Conservation (phyloP, 2,329 filamentous ascomycete genomes). For the Aureobasidium vineae region DNA sequence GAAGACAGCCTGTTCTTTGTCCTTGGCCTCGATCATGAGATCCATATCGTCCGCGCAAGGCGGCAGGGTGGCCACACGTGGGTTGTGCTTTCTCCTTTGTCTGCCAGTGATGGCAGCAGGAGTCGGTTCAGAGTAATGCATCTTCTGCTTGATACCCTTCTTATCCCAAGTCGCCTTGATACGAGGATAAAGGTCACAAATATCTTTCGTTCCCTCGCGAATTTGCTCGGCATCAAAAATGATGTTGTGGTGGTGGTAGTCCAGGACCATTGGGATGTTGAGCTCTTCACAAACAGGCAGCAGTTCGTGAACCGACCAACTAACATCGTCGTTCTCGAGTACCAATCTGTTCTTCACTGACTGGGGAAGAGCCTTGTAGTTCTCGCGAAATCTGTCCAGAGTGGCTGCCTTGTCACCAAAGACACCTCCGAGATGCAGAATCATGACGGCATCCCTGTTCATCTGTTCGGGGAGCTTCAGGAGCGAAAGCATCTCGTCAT, state of each 20-base stretch:
- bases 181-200: constrained; percentile 69
- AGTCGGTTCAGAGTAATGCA: constrained; percentile 90
- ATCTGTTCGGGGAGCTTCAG: constrained; percentile 74
- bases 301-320: constrained; percentile 88
- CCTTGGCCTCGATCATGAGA: constrained; percentile 98
- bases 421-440: constrained; percentile 86
- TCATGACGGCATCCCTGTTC: constrained; percentile 87
- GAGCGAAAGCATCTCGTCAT: constrained; percentile 77
- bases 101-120: constrained; percentile 72
- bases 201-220: constrained; percentile 81
- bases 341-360: constrained; percentile 78
- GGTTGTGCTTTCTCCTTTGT: constrained; percentile 80
- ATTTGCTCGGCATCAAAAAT: constrained; percentile 71
- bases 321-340: constrained; percentile 91
- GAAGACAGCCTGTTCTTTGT: constrained; percentile 96
- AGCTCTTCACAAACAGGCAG: constrained; percentile 88
- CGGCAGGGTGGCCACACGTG: constrained; percentile 74
- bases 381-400: constrained; percentile 71
- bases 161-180: constrained; percentile 81
- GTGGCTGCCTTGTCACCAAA: constrained; percentile 85
- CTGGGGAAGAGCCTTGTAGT: constrained; percentile 65
- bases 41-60: constrained; percentile 83
- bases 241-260: constrained; percentile 96
- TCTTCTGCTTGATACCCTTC: constrained; percentile 87
- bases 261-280: constrained; percentile 88